These are phyloP conservation scores for Stagonosporopsis vannaccii DNA, from an alignment of 2,329 filamentous ascomycete species.

Conservation along the genomic window DNA sequence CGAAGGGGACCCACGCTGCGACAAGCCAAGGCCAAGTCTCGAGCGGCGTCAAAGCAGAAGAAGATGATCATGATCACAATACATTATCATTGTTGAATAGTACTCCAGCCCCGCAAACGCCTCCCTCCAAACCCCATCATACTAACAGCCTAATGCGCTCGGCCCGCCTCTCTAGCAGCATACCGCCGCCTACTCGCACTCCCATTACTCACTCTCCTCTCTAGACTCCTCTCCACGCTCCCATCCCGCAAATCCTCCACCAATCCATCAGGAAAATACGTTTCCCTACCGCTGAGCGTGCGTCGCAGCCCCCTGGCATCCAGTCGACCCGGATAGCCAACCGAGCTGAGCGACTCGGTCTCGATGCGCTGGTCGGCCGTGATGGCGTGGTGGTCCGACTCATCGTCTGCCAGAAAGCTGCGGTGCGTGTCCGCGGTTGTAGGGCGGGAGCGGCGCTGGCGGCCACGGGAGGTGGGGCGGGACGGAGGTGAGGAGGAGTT, in stretches of 20 bases:
- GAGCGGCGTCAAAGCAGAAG: too few species aligned
- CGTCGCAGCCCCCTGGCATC: constrained; percentile 6
- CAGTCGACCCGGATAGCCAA: constrained; percentile 13
- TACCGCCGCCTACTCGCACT: not conserved
- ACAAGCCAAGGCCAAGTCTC: too few species aligned
- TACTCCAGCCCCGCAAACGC: too few species aligned
- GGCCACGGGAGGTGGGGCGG: constrained; percentile 8
- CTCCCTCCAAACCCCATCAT: not conserved
- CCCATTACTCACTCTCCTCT: constrained; percentile 1
- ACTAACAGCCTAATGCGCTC: not conserved
- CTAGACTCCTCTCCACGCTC: constrained; percentile 4
- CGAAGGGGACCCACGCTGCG: too few species aligned
- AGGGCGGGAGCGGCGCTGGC: constrained; percentile 1
- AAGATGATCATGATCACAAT: too few species aligned
- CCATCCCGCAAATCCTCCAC: constrained; percentile 5
- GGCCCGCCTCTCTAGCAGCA: constrained; percentile 9
- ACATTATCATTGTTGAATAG: too few species aligned
- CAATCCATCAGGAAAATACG: constrained; percentile 19
- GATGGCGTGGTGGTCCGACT: constrained; percentile 3
- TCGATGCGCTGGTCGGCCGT: constrained; percentile 1
- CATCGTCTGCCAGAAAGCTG: constrained; percentile 1
- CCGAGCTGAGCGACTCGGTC: not conserved
- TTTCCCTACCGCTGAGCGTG: constrained; percentile 16
- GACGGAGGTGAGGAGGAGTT: constrained; percentile 8
- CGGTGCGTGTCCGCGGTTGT: constrained; percentile 10